Evolutionary conservation across 1,284 basidiomycete species (phyloP).

Genomic region (Rhodotorula sp.): DNA sequence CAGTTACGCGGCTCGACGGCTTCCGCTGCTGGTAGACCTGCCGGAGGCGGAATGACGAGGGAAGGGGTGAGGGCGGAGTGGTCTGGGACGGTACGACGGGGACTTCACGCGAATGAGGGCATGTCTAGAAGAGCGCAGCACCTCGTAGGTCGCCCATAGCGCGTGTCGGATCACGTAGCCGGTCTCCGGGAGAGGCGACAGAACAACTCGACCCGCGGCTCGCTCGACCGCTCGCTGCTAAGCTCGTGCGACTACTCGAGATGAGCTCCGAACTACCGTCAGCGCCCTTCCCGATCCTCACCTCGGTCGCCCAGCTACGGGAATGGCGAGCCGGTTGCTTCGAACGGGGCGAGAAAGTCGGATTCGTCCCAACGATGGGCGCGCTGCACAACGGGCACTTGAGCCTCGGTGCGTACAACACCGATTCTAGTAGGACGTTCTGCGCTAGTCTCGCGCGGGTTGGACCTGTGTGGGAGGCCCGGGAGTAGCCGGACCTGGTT

Average conservation of each 20-base stretch:
- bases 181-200: no score
- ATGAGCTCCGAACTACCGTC: conserved; percentile 11
- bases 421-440: neutral
- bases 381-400: conserved; percentile 92
- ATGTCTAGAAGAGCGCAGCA: no score
- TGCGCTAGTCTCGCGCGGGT: neutral
- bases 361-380: conserved; percentile 96
- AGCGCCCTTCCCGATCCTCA: conserved; percentile 64
- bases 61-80: no score
- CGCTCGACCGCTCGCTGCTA: neutral
- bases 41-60: no score
- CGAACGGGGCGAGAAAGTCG: conserved; percentile 56
- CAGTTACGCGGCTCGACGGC: no score
- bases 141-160: no score
- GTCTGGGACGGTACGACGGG: no score
- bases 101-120: no score
- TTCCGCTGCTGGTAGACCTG: no score
- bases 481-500: neutral
- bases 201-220: no score
- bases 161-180: no score
- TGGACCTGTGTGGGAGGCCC: neutral
- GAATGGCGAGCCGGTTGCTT: conserved; percentile 68
- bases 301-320: conserved; percentile 65
- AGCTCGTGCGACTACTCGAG: no score
- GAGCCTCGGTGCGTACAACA: conserved; percentile 66